Evolutionary conservation across 2,329 filamentous ascomycete genomes (phyloP), one percentile per base, ranked within the genome.

Genomic region (Sphaerulina musiva): DNA sequence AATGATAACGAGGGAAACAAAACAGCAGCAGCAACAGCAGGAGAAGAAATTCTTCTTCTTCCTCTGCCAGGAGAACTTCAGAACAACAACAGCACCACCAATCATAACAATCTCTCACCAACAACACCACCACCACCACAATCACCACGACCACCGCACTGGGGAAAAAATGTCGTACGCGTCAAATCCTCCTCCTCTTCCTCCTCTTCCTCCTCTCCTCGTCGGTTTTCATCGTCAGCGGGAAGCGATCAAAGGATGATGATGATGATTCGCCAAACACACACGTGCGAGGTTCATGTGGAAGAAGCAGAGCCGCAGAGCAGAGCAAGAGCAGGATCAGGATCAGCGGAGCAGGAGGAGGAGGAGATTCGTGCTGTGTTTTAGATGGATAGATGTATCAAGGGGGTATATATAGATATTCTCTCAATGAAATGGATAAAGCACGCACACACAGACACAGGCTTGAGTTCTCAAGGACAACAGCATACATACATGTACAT

Each of bases 221-320:
- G 51, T 62, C 6, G 41, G 46, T 4, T 57, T 55, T 1, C 14
- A 51, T 2, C 23, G 53, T 59, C 61, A 10, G 46, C 40, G 8
- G 55, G 48, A 11, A 62, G 62, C 46, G 55, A 58, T 44, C 53
- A 51, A 17, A 59, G 55, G 14, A 48, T 54, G 26, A 60, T 56
- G 43, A 60, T 62, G 60, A 60, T 64, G 6, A 63, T 64, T 12
- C 54, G 55, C n/a, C 61, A 64, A 48, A 62, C 61, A 7, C 26
- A 57, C 11, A 63, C 60, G 2, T 56, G 52, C 6, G 60, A 62
- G 41, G 54, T 62, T 3, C 58, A 60, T 40, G 55, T 61, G 7
- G 58, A 62, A 31, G 46, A 14, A 5, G 44, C 39, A 10, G 34
- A 38, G 6, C 31, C 42, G 34, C 36, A 26, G 10, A 53, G 51